These are phyloP conservation scores for Cyphellophora attinorum DNA, from an alignment of 2,329 filamentous ascomycete genomes.

Conservation along the genomic window DNA sequence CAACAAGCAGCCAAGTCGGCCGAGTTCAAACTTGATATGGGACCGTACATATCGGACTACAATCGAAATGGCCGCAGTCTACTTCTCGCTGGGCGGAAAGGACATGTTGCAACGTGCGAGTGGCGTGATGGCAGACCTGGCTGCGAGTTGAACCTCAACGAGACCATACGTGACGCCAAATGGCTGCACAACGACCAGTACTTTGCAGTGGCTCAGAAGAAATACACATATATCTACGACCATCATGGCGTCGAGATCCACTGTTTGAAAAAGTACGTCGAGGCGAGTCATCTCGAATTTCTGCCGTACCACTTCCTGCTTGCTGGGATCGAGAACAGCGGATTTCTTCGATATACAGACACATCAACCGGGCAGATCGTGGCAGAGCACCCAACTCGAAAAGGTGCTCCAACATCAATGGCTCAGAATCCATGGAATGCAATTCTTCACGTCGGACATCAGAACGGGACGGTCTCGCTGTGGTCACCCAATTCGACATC, in stretches of 20 bases:
- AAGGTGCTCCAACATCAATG: slow-evolving; percentile 74
- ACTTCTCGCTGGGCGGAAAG: slow-evolving; percentile 78
- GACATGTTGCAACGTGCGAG: slow-evolving; percentile 92
- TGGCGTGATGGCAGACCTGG: slow-evolving; percentile 87
- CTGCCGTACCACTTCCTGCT: slow-evolving; percentile 93
- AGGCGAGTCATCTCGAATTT: slow-evolving; percentile 91
- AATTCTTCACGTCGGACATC: slow-evolving; percentile 82
- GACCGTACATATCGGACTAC: slow-evolving; percentile 84
- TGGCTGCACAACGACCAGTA: slow-evolving; percentile 92
- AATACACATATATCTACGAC: slow-evolving; percentile 95
- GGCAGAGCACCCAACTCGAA: slow-evolving; percentile 71
- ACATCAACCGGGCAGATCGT: slow-evolving; percentile 87
- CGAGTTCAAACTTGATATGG: slow-evolving; percentile 73
- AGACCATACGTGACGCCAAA: slow-evolving; percentile 79
- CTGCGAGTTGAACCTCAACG: slow-evolving; percentile 81
- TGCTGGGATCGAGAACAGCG: slow-evolving; percentile 61
- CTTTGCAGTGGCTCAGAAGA: slow-evolving; percentile 94
- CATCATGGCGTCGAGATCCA: slow-evolving; percentile 83
- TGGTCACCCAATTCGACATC: slow-evolving; percentile 90
- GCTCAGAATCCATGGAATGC: slow-evolving; percentile 88
- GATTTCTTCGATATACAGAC: slow-evolving; percentile 88
- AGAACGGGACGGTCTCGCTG: slow-evolving; percentile 86
- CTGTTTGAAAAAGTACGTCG: slow-evolving; percentile 78
- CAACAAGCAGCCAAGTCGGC: slow-evolving; percentile 90
- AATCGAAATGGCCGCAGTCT: slow-evolving; percentile 80